Base-by-base conservation (phyloP, 495 filamentous ascomycete species). In the Trichoderma orchidacearum region DNA sequence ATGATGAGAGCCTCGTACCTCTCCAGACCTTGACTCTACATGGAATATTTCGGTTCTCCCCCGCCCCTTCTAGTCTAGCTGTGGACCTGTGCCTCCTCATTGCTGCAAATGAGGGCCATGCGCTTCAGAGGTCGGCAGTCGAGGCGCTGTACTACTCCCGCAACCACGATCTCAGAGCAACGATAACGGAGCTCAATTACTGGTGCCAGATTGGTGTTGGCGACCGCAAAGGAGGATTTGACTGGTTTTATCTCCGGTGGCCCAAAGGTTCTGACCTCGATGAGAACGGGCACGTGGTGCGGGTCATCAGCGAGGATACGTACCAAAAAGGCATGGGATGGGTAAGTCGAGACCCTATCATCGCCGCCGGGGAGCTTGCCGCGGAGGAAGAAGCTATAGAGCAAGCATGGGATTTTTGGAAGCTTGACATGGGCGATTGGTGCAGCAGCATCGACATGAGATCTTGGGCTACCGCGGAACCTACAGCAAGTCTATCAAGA, bases 131-230 rank as follows among this genome's bases (percentile, higher is more conserved):
- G 28, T 69, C 81, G 6, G 81, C 87, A 0, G 75, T 93, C 2
- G 72, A 76, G 55, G 70, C 75, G 34, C 78, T 99, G 3, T 96
- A 90, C 62, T 68, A 76, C 45, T 78, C 81, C 0, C 82, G 84
- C 27, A 62, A 75, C 2, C 67, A 75, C 41, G 93, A 97, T 64
- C 72, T 99, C 18, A 82, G 94, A 21, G 87, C 82, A 28, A 82
- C 84, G 0, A 81, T 97, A n/a, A 85, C 79, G 58, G 89, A 99
- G 52, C 75, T 99, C 11, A 83, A 95, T 60, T 95, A 93, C 67
- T 96, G 90, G 90, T 97, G 94, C 63, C 93, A 96, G 69, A 90
- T 97, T 69, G 90, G 82, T 0, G 81, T 97, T 27, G 94, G 94
- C n/a, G 92, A 94, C 62, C 75, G 81, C 13, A 87, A 87, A 64